These are phyloP conservation scores for Cryptosporidium meleagridis DNA, from an alignment of 169 alveolate species.

Conservation along the genomic window DNA sequence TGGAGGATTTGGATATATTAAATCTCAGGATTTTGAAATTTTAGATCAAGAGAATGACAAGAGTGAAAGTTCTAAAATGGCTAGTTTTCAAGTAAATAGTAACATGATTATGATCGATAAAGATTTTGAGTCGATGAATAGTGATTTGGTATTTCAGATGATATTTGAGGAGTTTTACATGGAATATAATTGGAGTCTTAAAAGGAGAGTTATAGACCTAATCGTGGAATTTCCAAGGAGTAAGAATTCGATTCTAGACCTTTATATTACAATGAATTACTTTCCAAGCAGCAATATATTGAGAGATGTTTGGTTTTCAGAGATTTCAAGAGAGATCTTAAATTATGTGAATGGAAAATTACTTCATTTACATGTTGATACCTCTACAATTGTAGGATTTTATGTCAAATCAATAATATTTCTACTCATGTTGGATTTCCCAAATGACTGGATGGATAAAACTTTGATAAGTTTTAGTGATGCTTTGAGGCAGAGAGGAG, in stretches of 20 bases:
- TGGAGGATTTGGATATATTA: slow-evolving; percentile 1
- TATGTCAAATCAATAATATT: slow-evolving; percentile 32
- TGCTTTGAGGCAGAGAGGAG: slow-evolving; percentile 45
- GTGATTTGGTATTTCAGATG: slow-evolving; percentile 8
- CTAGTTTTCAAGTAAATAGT: neutral
- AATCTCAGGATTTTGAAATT: neutral
- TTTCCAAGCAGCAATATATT: slow-evolving; percentile 53
- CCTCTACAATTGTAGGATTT: slow-evolving; percentile 45
- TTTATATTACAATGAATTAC: slow-evolving; percentile 27
- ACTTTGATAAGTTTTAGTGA: slow-evolving; percentile 1
- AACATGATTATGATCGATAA: neutral
- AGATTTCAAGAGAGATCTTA: slow-evolving; percentile 40
- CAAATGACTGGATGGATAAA: slow-evolving; percentile 37
- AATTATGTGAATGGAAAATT: slow-evolving; percentile 12
- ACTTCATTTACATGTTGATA: slow-evolving; percentile 17
- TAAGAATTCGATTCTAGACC: slow-evolving; percentile 12
- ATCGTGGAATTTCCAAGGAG: slow-evolving; percentile 17
- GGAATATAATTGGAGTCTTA: slow-evolving; percentile 48
- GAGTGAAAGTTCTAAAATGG: neutral
- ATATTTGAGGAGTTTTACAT: slow-evolving; percentile 49
- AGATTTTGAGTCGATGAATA: neutral
- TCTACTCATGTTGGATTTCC: slow-evolving; percentile 37
- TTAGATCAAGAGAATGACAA: neutral
- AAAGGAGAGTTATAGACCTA: slow-evolving; percentile 10
- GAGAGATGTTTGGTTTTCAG: slow-evolving; percentile 31